phyloP scores from a whole-genome alignment of 108 stramenopile genomes.

The Seminavis robusta region DNA sequence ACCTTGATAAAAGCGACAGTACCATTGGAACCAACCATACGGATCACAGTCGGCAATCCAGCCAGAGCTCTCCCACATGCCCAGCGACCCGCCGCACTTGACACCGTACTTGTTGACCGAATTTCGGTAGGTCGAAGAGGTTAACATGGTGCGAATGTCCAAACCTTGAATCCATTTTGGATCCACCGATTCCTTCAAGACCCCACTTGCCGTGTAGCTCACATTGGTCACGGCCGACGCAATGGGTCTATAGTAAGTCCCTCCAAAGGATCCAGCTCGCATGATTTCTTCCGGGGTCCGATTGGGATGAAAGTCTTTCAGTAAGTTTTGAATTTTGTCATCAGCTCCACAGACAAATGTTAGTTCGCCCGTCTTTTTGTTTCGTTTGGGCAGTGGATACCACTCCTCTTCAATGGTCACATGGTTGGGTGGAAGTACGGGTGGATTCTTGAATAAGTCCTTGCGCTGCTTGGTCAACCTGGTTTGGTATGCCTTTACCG shows the following conservation, averaged over 20 bases:
- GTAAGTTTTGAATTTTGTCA: constrained; percentile 20
- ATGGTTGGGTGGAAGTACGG: constrained; percentile 54
- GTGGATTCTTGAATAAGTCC: constrained; percentile 86
- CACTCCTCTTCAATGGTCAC: constrained; percentile 32
- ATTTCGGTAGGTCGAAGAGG: constrained; percentile 61
- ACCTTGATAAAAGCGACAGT: constrained; percentile 94
- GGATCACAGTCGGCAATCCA: constrained; percentile 91
- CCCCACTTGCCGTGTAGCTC: constrained; percentile 61
- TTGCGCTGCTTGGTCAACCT: constrained; percentile 63
- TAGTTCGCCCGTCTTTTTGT: constrained; percentile 52
- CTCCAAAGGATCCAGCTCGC: constrained; percentile 90
- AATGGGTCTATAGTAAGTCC: constrained; percentile 95
- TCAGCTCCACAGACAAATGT: constrained; percentile 47
- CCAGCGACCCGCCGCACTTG: constrained; percentile 90
- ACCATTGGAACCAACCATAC: constrained; percentile 99
- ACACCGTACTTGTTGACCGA: constrained; percentile 86
- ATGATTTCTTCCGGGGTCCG: constrained; percentile 91
- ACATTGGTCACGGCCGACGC: constrained; percentile 78
- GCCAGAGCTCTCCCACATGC: constrained; percentile 91
- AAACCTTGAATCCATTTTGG: constrained; percentile 82
- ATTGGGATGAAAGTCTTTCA: constrained; percentile 92
- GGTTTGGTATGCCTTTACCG: constrained; percentile 35
- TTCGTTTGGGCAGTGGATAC: constrained; percentile 37
- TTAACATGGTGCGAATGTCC: constrained; percentile 42
- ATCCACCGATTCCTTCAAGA: constrained; percentile 52